Conservation (phyloP, 805 yeast species). For the Candida sanyiensis region DNA sequence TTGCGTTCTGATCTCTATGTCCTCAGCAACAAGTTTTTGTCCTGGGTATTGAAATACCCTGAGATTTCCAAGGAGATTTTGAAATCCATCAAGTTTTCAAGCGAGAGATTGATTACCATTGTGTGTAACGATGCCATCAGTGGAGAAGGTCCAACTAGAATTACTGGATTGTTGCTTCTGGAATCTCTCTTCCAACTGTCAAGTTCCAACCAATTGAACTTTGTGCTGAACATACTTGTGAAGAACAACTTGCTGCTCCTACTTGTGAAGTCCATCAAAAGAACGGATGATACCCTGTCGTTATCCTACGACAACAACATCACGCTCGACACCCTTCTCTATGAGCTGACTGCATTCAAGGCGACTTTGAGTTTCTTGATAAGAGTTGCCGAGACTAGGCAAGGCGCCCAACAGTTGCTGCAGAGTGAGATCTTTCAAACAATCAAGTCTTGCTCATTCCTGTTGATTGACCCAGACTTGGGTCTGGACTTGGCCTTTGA, state of each 20-base stretch:
- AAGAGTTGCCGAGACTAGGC: conserved; percentile 68
- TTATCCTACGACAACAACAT: conserved; percentile 32
- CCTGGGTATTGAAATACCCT: conserved; percentile 40
- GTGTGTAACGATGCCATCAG: conserved; percentile 74
- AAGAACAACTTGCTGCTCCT: conserved; percentile 60
- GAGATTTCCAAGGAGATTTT: conserved; percentile 42
- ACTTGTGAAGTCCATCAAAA: conserved; percentile 59
- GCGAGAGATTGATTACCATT: conserved; percentile 57
- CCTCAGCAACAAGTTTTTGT: conserved; percentile 59
- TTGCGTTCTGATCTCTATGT: conserved; percentile 79
- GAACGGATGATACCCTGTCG: conserved; percentile 59
- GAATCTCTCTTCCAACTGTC: conserved; percentile 60
- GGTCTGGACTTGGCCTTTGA: conserved; percentile 53
- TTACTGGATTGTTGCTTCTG: conserved; percentile 69
- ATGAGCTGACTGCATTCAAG: conserved; percentile 74
- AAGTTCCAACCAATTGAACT: conserved; percentile 42
- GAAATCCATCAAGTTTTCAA: conserved; percentile 47
- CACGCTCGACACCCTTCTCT: conserved; percentile 49
- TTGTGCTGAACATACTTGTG: conserved; percentile 54
- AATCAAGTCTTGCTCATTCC: conserved; percentile 49
- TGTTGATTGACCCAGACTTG: conserved; percentile 71
- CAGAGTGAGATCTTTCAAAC: conserved; percentile 68
- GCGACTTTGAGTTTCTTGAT: conserved; percentile 63
- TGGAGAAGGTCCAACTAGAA: conserved; percentile 71
- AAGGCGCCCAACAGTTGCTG: conserved; percentile 71